phyloP scores from a whole-genome alignment of 768 basidiomycete genomes.

The Lactifluus hygrophoroides region DNA sequence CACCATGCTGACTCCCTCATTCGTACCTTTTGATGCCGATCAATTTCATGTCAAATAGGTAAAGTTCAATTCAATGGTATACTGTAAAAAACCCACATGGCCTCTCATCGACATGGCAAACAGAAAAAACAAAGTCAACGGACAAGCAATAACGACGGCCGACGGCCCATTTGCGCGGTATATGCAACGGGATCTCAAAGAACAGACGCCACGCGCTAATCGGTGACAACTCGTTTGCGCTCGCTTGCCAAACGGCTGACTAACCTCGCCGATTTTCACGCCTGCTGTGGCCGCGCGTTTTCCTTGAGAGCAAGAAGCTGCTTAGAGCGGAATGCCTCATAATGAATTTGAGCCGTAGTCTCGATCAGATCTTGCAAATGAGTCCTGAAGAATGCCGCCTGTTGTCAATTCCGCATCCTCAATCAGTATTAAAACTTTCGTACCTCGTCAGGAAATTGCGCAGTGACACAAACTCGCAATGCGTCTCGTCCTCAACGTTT shows the following conservation, averaged over 20 bases:
- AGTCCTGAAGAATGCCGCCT: slow-evolving; percentile 43
- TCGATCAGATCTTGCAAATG: slow-evolving; percentile 98
- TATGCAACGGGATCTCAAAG: not conserved
- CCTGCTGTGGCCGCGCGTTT: slow-evolving; percentile 23
- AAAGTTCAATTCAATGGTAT: not conserved
- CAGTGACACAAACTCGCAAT: slow-evolving; percentile 97
- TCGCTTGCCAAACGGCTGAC: not conserved
- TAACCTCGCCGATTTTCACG: not conserved
- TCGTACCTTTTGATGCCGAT: not conserved
- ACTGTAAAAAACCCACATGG: not conserved
- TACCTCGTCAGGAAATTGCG: slow-evolving; percentile 93
- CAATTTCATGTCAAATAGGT: not conserved
- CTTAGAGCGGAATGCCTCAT: slow-evolving; percentile 99
- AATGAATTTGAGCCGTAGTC: slow-evolving; percentile 98
- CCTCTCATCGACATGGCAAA: not conserved
- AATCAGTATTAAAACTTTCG: slow-evolving; percentile 21
- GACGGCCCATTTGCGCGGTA: too few relatives aligned
- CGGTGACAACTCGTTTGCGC: not conserved
- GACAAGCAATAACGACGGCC: not conserved
- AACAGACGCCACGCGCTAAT: not conserved
- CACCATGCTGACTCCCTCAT: slow-evolving; percentile 1
- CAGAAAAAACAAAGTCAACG: not conserved
- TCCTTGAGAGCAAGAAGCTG: slow-evolving; percentile 96
- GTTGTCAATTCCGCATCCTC: not conserved
- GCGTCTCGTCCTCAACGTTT: slow-evolving; percentile 91